Conservation (phyloP, 78 protist species). For the Dictyostelium capitatum region DNA sequence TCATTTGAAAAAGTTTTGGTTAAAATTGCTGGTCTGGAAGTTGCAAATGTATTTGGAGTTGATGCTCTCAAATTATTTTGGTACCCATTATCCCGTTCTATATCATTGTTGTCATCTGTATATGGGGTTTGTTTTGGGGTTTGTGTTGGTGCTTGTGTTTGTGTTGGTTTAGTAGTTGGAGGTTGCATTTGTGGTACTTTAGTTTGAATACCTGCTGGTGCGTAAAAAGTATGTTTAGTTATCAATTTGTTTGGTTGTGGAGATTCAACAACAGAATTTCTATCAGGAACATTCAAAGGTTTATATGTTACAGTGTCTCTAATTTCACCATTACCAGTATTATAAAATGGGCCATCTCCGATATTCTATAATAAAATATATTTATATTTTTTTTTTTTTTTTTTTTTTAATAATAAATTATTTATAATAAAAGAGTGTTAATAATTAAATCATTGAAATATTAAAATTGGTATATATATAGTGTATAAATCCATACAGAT, state of each 20-base stretch:
- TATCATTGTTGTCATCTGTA: background rate
- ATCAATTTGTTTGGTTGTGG: background rate
- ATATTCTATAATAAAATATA: background rate
- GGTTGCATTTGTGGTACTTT: background rate
- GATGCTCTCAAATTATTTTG: background rate
- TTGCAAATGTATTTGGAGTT: background rate
- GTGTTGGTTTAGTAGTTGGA: background rate
- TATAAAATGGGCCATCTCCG: too few relatives aligned
- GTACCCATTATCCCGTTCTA: background rate
- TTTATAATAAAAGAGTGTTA: background rate
- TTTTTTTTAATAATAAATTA: too few relatives aligned
- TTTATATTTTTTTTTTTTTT: background rate
- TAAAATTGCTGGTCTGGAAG: background rate
- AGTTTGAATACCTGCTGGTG: background rate
- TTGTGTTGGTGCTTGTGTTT: background rate
- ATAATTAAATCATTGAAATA: background rate
- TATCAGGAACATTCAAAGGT: background rate
- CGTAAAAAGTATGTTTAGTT: background rate
- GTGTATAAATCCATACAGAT: background rate
- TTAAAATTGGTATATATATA: background rate
- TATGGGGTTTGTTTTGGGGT: background rate
- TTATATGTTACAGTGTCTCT: background rate
- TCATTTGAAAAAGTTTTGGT: background rate
- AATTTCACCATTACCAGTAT: too few relatives aligned
- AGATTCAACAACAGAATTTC: background rate